Base-by-base conservation (phyloP, 495 filamentous ascomycete species). In the Xylaria cubensis region DNA sequence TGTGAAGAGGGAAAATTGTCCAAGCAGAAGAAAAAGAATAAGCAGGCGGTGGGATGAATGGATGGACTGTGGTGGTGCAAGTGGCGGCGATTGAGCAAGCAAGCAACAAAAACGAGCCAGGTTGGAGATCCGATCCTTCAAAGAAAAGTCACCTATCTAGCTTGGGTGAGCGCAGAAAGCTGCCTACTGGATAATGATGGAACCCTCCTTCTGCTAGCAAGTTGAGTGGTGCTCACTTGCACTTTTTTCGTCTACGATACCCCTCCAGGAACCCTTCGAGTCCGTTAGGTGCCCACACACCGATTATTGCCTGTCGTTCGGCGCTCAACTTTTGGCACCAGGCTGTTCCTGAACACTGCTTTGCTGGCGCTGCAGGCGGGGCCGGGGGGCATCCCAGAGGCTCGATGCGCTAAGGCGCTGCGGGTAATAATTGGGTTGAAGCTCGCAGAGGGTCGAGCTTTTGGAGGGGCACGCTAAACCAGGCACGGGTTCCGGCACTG, bases 341-440 rank as follows among this genome's bases (percentile, higher is more conserved):
- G 44, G n/a, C 50, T 48, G 65, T 67, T 67, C 46, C 65, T 67
- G 65, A 69, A 59, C 56, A 44, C n/a, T 44, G 36, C 67, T 69
- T 62, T 36, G 67, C 56, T 69, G 67, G 67, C 67, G 67, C 67
- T 69, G 53, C 53, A 69, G 67, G 67, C 53, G 51, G 66, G 55
- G 67, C 55, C 55, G 42, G 55, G 41, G 56, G 15, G 29, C 0
- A 29, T 48, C 41, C 42, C 53, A 69, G 53, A 15, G 8, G 55
- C 24, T 21, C 32, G n/a, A 53, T 62, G 51, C 53, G 67, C 67
- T 58, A 69, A 42, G 6, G 24, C 26, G 59, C 61, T 71, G 59
- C 69, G 59, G 69, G 69, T 64, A 71, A 64, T 71, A 63, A 71
- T 64, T 71, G 69, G 59, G 48, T 64, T 70, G n/a, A 19, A 70